Percentiles rank a stretch among this genome's conserved stretches.
phyloP scores from a whole-genome alignment of 2,329 filamentous ascomycete genomes.

The Pseudonectria buxi region DNA sequence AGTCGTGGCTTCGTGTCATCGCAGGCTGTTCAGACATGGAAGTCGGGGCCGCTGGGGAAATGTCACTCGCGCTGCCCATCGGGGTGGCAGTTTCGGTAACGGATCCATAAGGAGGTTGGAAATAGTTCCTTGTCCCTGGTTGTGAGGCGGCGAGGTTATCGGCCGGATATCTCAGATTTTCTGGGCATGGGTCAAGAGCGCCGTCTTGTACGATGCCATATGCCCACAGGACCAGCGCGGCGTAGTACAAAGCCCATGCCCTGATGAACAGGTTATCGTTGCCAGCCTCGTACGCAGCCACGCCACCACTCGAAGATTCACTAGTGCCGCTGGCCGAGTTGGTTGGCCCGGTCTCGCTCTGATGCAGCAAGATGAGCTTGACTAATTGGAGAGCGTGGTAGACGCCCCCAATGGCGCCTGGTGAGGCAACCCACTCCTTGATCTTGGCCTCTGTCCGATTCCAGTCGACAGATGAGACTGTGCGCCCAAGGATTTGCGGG shows the following conservation, averaged over 20 bases:
- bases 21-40: constrained; percentile 7
- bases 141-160: constrained; percentile 12
- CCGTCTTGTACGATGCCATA: constrained; percentile 23
- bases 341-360: constrained; percentile 13
- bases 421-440: constrained; percentile 22
- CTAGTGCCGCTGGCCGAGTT: constrained; percentile 9
- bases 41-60: constrained; percentile 11
- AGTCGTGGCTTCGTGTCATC: constrained; percentile 10
- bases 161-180: constrained; percentile 18
- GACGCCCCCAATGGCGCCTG: constrained; percentile 21
- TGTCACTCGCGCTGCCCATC: constrained; percentile 7
- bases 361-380: constrained; percentile 16
- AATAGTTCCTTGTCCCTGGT: no score
- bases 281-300: constrained; percentile 19
- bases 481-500: constrained; percentile 20
- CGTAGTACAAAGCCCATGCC: constrained; percentile 22
- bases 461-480: constrained; percentile 21
- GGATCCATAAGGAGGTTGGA: constrained; percentile 11
- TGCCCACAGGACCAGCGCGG: constrained; percentile 20
- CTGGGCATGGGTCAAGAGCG: constrained; percentile 20
- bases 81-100: constrained; percentile 4
- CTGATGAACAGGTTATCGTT: constrained; percentile 18
- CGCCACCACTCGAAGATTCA: constrained; percentile 11
- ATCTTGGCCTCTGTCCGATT: constrained; percentile 22
- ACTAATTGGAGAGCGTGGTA: constrained; percentile 22